Evolutionary conservation across 305 asterid species (phyloP).

Genomic region (Petunia hybrid): DNA sequence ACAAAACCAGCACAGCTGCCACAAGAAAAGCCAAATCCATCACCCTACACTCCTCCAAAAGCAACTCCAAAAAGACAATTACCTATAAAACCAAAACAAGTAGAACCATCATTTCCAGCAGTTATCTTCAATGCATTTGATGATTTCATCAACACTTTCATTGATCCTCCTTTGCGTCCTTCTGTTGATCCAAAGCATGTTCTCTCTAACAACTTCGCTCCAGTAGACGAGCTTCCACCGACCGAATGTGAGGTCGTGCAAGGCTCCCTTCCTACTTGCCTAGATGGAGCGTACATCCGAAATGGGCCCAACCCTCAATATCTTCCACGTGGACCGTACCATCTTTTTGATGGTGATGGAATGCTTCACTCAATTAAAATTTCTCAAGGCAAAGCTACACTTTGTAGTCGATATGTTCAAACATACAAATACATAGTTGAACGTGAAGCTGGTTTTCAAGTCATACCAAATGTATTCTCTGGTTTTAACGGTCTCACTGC

Average conservation of each 20-base stretch:
- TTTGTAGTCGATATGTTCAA: slow-evolving; percentile 66
- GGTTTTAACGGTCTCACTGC: slow-evolving; percentile 61
- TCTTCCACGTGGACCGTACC: slow-evolving; percentile 72
- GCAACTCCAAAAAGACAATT: neutral
- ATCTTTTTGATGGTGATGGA: slow-evolving; percentile 74
- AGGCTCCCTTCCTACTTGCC: slow-evolving; percentile 56
- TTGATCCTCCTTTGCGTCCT: slow-evolving; percentile 58
- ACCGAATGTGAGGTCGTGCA: slow-evolving; percentile 51
- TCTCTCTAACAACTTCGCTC: slow-evolving; percentile 57
- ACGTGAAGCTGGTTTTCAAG: slow-evolving; percentile 47
- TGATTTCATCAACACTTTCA: slow-evolving; percentile 49
- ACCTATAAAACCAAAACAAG: neutral
- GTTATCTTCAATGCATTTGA: slow-evolving; percentile 52
- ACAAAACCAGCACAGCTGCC: slow-evolving; percentile 27
- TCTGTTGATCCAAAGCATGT: slow-evolving; percentile 56
- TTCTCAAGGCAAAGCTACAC: slow-evolving; percentile 53
- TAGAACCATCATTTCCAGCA: slow-evolving; percentile 14
- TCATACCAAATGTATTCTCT: slow-evolving; percentile 60
- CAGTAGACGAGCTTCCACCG: slow-evolving; percentile 68
- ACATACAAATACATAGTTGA: slow-evolving; percentile 62
- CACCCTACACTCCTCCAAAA: neutral
- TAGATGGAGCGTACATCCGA: slow-evolving; percentile 65
- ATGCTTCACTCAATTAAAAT: slow-evolving; percentile 69
- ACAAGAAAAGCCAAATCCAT: slow-evolving; percentile 1
- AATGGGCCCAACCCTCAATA: slow-evolving; percentile 77